These are phyloP conservation scores for Carallia pectinifolia DNA, from an alignment of 345 rosid genomes.

Conservation along the genomic window DNA sequence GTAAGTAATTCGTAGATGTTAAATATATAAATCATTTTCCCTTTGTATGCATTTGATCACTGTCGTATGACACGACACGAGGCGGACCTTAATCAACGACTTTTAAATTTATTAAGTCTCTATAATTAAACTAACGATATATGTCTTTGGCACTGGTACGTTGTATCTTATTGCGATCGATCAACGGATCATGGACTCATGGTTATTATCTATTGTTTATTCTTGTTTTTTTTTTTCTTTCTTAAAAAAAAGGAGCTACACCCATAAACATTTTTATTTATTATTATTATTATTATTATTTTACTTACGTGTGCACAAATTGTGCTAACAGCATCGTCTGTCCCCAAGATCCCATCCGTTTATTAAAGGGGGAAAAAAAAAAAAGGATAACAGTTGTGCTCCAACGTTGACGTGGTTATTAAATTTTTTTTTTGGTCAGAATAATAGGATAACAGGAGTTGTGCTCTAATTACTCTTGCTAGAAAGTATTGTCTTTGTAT, in stretches of 20 bases:
- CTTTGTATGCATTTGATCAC: neutral
- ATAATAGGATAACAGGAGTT: too few relatives aligned
- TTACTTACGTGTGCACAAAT: neutral
- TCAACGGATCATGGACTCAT: too few relatives aligned
- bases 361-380: neutral
- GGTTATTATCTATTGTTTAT: too few relatives aligned
- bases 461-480: too few relatives aligned
- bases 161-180: too few relatives aligned
- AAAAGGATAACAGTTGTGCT: neutral
- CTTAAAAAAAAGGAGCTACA: neutral
- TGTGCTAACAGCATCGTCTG: neutral
- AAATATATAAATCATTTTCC: neutral
- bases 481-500: too few relatives aligned
- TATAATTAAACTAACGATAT: neutral
- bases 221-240: too few relatives aligned
- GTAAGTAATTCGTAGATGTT: neutral
- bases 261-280: neutral
- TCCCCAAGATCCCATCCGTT: conserved; percentile 33
- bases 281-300: neutral
- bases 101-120: neutral
- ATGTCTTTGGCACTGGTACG: neutral
- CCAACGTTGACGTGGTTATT: neutral
- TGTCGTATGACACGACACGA: neutral
- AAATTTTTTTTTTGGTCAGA: neutral
- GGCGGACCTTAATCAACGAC: neutral